Evolutionary conservation across 1,284 basidiomycete species (phyloP).

Genomic region (Agroathelia rolfsii): DNA sequence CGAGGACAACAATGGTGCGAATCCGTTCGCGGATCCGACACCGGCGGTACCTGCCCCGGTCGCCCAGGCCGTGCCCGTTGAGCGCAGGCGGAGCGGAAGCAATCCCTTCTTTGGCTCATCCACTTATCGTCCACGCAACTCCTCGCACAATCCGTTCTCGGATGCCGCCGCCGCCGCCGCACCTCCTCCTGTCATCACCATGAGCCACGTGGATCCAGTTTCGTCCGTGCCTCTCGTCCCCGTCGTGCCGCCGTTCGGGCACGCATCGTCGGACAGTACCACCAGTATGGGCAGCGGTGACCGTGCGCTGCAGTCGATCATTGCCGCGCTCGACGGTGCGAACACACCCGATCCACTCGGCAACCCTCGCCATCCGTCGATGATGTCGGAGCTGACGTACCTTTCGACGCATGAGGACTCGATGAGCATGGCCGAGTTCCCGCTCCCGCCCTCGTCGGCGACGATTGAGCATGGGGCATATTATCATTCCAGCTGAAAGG

Average conservation of each 20-base stretch:
- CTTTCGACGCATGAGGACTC: too few relatives aligned
- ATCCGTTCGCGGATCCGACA: constrained; percentile 36
- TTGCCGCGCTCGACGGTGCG: constrained; percentile 54
- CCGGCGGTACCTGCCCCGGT: constrained; percentile 15
- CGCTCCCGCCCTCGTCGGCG: too few relatives aligned
- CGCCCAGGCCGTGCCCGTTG: constrained; percentile 11
- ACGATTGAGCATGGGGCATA: too few relatives aligned
- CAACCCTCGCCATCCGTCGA: too few relatives aligned
- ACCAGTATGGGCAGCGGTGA: constrained; percentile 28
- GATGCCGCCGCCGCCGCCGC: constrained; percentile 14
- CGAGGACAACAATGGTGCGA: constrained; percentile 13
- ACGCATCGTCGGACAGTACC: constrained; percentile 20
- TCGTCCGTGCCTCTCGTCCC: constrained; percentile 20
- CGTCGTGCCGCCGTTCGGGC: too few relatives aligned
- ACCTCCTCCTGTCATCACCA: constrained; percentile 5
- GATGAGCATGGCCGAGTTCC: too few relatives aligned
- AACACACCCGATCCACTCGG: too few relatives aligned
- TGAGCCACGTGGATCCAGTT: constrained; percentile 19
- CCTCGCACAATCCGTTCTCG: constrained; percentile 28
- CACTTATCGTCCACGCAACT: constrained; percentile 18
- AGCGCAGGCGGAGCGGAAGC: constrained; percentile 28
- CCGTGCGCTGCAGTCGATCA: constrained; percentile 47
- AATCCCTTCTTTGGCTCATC: constrained; percentile 62
- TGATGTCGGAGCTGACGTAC: too few relatives aligned
- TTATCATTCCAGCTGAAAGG: too few relatives aligned